phyloP scores from a whole-genome alignment of 2,329 filamentous ascomycete genomes.

The Aureobasidium sp. region DNA sequence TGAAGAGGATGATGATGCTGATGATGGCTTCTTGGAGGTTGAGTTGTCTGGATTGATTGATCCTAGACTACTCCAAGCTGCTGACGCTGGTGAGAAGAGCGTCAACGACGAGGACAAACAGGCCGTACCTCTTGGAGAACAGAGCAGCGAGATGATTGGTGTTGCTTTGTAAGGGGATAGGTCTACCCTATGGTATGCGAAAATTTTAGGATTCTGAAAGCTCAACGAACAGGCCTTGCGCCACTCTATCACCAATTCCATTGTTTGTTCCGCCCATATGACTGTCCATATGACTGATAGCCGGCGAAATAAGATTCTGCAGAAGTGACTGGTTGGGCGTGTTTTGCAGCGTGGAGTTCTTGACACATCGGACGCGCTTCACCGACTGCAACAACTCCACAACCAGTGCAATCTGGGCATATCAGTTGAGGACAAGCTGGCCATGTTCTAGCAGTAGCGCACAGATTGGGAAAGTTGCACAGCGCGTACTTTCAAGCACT shows the following conservation, averaged over 20 bases:
- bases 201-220: background rate
- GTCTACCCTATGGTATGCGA: background rate
- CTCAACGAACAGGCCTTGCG: background rate
- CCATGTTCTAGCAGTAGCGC: no score
- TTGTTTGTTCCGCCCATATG: background rate
- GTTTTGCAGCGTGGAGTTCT: no score
- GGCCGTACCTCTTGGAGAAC: background rate
- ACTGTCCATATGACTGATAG: no score
- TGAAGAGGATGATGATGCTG: slow-evolving; percentile 38
- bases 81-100: background rate
- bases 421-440: no score
- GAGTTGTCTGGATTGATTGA: slow-evolving; percentile 59
- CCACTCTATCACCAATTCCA: background rate
- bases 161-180: background rate
- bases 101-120: background rate
- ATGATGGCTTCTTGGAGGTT: slow-evolving; percentile 54
- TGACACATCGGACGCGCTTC: no score
- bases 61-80: slow-evolving; percentile 46
- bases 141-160: background rate
- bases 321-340: no score
- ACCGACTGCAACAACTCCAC: no score
- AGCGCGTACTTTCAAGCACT: no score
- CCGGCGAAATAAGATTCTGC: background rate
- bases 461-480: no score
- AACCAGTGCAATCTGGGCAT: no score